Evolutionary conservation across 176 grass and related monocot genomes (phyloP), one percentile per base, ranked within the genome.

Genomic region (Metroxylon sagu): DNA sequence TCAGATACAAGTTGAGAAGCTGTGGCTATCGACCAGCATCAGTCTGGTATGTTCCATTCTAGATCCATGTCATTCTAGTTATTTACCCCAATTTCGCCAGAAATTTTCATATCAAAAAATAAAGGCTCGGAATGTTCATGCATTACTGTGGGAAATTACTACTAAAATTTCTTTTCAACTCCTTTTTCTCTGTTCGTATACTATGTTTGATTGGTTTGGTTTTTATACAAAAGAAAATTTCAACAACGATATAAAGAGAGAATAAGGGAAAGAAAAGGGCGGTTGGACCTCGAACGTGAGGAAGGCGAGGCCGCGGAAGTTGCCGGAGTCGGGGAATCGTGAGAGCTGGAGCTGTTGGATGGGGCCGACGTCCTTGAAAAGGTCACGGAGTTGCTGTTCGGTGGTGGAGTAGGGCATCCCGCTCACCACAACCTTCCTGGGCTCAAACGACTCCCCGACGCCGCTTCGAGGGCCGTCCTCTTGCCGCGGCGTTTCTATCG

Each of bases 221-320:
- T 14, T 6, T 2, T 43, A 43, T 10, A 43, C 8, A 7, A 7
- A 43, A 43, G 35, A 43, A 29, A 43, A 43, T 12, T 43, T 43
- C 35, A 43, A 43, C 35, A 35, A 1, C 6, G 1, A 29, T 15
- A 25, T 16, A 3, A 8, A 51, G 19, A 23, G 60, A 0, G 18
- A 21, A 27, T 4, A 29, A 30, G 18, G 48, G 21, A 6, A 78
- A 17, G 6, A 16, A 43, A 43, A 43, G 19, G 27, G 54, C 0
- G 1, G 25, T 3, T n/a, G 10, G 49, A 91, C 87, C 87, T 92
- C 56, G 59, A 98, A 92, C 19, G 79, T 85, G 56, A 98, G 54
- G 64, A 98, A 98, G 59, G 79, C 81, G 29, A 92, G 87, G 49
- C 93, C 93, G 35, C 87, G 72, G 71, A 98, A 98, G 49, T 88